Evolutionary conservation across 2,329 filamentous ascomycete species (phyloP).

Genomic region (Talaromyces piceae): DNA sequence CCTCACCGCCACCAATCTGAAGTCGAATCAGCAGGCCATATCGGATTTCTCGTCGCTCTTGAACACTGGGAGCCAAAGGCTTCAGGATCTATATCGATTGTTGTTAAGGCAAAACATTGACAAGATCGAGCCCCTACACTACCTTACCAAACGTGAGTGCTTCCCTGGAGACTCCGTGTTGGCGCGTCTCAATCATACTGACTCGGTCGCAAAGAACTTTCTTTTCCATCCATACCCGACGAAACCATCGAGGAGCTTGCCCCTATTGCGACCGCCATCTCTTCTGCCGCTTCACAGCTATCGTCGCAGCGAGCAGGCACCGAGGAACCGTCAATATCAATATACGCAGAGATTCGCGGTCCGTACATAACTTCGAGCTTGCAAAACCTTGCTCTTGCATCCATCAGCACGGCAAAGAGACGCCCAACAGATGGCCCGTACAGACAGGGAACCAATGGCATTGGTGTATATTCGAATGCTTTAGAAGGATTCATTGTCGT

Average conservation of each 20-base stretch:
- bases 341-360: slow-evolving; percentile 79
- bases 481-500: slow-evolving; percentile 81
- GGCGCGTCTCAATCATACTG: slow-evolving; percentile 7
- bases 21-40: slow-evolving; percentile 84
- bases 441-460: slow-evolving; percentile 79
- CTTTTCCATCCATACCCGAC: slow-evolving; percentile 72
- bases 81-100: slow-evolving; percentile 77
- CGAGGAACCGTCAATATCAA: slow-evolving; percentile 66
- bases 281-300: slow-evolving; percentile 44
- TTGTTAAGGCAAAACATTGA: slow-evolving; percentile 70
- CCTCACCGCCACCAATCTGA: slow-evolving; percentile 82
- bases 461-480: slow-evolving; percentile 78
- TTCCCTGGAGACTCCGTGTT: neutral
- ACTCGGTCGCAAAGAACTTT: slow-evolving; percentile 42
- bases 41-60: slow-evolving; percentile 70
- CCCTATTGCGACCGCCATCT: slow-evolving; percentile 71
- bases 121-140: slow-evolving; percentile 82
- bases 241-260: slow-evolving; percentile 69
- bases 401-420: slow-evolving; percentile 73
- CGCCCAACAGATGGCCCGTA: slow-evolving; percentile 73
- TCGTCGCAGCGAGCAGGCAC: slow-evolving; percentile 40
- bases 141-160: slow-evolving; percentile 71
- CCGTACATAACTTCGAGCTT: slow-evolving; percentile 77
- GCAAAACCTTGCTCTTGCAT: slow-evolving; percentile 79
- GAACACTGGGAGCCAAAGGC: slow-evolving; percentile 68